Base-by-base conservation (phyloP, 2,329 filamentous ascomycete species). In the Colletotrichum magnum region DNA sequence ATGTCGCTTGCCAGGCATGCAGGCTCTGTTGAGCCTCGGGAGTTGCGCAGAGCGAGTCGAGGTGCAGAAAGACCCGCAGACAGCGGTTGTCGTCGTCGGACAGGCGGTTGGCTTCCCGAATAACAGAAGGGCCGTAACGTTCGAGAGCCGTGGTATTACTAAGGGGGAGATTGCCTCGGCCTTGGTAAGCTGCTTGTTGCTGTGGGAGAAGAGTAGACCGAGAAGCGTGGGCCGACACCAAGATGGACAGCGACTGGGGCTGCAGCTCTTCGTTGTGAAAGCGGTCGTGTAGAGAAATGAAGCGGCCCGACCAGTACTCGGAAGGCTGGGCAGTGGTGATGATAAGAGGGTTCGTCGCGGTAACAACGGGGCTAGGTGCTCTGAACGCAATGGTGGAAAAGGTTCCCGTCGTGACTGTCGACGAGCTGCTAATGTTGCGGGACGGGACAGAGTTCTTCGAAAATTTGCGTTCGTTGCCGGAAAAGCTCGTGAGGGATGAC, bases 281-380 rank as follows among this genome's bases (percentile, higher is more conserved):
- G n/a, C 82, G 84, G 77, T 92, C 89, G 58, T 86, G 82, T 0
- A 91, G 77, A 2, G 87, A 79, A 58, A 84, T 79, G 74, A 91
- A 90, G 47, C 90, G 87, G 18, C 90, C 90, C 12, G 84, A 81
- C 90, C 90, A 92, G 76, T 90, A 92, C 3, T 81, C 77, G 2
- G 84, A 82, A 6, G 83, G 78, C 73, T 87, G 84, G 2, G 85
- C 82, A 0, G 75, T 78, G 58, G 76, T 75, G 15, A 89, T 77
- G 2, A 78, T 75, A 50, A 45, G 6, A 13, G 53, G 64, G 12
- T 70, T 70, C 13, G 28, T 12, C 21, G 68, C 53, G 28, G 53
- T 18, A 15, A 24, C 50, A 9, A 36, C 32, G 3, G 67, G 64
- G 6, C 57, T 68, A 4, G 53, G 43, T 6, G 51, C 24, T 47